A percentile compares a stretch with the other conserved stretches of the same genome.
Evolutionary conservation across 2,329 filamentous ascomycete genomes (phyloP).

Genomic region (Penicillium paneum): DNA sequence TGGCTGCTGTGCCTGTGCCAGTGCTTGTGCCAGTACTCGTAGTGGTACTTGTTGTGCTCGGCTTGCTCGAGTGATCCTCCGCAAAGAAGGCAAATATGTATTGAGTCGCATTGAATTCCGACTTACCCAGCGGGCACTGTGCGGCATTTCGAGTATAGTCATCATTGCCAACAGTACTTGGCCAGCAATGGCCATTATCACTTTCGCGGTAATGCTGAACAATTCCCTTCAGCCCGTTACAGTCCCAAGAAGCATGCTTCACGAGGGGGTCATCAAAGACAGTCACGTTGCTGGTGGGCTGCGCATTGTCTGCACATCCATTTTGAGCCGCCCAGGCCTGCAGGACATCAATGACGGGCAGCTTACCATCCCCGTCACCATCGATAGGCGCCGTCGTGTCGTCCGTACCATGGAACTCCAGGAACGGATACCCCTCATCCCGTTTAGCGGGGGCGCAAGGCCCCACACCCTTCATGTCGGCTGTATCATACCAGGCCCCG

Average conservation of each 20-base stretch:
- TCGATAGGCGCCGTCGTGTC: constrained; percentile 22
- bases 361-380: constrained; percentile 10
- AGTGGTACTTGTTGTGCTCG: neutral
- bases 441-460: constrained; percentile 29
- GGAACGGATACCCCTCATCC: constrained; percentile 23
- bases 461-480: constrained; percentile 18
- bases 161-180: constrained; percentile 17
- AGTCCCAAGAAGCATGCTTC: constrained; percentile 20
- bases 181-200: constrained; percentile 22
- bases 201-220: constrained; percentile 22
- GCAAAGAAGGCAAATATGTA: constrained; percentile 23
- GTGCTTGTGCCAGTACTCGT: neutral
- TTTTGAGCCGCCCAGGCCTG: constrained; percentile 18
- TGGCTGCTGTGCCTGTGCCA: neutral
- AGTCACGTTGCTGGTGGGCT: constrained; percentile 18
- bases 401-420: constrained; percentile 24
- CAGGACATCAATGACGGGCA: constrained; percentile 18
- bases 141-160: constrained; percentile 7
- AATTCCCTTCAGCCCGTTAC: constrained; percentile 14
- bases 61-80: constrained; percentile 19
- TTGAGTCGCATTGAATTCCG: constrained; percentile 18
- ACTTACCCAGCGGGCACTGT: constrained; percentile 17
- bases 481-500: constrained; percentile 45
- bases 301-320: constrained; percentile 13
- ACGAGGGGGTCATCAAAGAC: constrained; percentile 14